Percentiles rank a stretch among this genome's conserved stretches.
These are phyloP conservation scores for Leptodontidium sp. DNA, from an alignment of 2,329 filamentous ascomycete species.

Conservation along the genomic window DNA sequence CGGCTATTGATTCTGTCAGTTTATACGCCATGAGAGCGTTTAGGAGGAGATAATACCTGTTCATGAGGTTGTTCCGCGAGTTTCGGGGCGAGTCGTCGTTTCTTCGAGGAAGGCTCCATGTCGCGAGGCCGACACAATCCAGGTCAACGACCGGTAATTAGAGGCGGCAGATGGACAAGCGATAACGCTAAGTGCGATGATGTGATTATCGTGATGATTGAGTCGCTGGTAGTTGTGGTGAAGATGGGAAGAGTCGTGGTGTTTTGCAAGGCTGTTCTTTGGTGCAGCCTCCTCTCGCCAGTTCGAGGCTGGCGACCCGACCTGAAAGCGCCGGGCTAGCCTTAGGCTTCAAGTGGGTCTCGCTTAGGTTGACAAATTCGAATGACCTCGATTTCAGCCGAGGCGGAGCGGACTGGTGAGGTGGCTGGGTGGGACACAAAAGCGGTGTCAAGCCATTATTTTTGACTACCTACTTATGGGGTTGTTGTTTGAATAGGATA, in stretches of 20 bases:
- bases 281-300: conserved; percentile 23
- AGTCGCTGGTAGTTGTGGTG: conserved; percentile 31
- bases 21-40: conserved; percentile 3
- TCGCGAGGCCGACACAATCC: conserved; percentile 36
- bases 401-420: background rate
- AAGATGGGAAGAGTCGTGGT: conserved; percentile 28
- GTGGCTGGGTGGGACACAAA: too few relatives aligned
- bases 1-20: conserved; percentile 38
- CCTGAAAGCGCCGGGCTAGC: background rate
- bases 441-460: too few relatives aligned
- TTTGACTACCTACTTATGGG: too few relatives aligned
- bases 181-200: conserved; percentile 19
- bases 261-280: conserved; percentile 25
- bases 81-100: conserved; percentile 48
- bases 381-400: background rate
- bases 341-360: conserved; percentile 3
- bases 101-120: conserved; percentile 48
- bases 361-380: background rate
- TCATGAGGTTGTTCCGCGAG: conserved; percentile 46
- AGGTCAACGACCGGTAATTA: conserved; percentile 31
- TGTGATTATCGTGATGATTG: conserved; percentile 37
- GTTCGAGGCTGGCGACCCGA: conserved; percentile 16
- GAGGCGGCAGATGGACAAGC: conserved; percentile 11
- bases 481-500: too few relatives aligned
- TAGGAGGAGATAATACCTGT: conserved; percentile 40